Percentiles rank a stretch among this genome's conserved stretches.
phyloP scores from a whole-genome alignment of 768 basidiomycete genomes.

The Boletellus ananas region DNA sequence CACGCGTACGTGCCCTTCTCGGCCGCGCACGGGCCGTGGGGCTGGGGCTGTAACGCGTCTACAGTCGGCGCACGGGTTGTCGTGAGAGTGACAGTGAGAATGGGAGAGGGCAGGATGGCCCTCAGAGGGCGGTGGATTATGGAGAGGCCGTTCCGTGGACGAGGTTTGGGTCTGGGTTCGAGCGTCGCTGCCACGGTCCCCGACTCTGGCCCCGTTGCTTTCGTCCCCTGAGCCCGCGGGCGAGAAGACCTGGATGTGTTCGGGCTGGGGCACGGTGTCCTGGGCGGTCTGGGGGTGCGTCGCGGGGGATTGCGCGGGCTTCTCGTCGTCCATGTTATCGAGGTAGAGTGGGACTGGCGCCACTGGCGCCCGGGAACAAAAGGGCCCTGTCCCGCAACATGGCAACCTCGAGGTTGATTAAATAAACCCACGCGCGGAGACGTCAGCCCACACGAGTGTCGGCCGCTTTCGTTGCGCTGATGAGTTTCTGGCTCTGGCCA shows the following conservation, averaged over 20 bases:
- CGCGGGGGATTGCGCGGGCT: background rate
- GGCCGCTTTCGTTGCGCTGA: background rate
- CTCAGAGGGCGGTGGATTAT: conserved; percentile 5
- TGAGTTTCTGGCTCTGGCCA: too few relatives aligned
- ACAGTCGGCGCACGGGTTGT: conserved; percentile 8
- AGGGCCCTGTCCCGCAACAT: background rate
- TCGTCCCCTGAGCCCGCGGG: background rate
- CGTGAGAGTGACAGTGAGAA: background rate
- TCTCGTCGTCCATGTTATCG: conserved; percentile 16
- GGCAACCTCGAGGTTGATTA: conserved; percentile 2
- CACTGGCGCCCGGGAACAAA: background rate
- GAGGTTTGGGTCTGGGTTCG: background rate
- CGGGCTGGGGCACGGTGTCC: background rate
- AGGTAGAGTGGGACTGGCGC: background rate
- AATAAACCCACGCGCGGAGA: background rate
- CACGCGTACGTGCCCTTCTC: conserved; percentile 15
- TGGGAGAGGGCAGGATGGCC: background rate
- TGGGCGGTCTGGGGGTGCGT: background rate
- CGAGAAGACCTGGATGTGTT: background rate
- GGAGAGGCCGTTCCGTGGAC: conserved; percentile 9
- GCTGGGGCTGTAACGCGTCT: background rate
- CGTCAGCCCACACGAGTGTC: background rate
- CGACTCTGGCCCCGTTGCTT: background rate
- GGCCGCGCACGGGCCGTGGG: conserved; percentile 9
- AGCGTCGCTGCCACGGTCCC: background rate